phyloP scores from a whole-genome alignment of 1,284 basidiomycete species.

The Termitomyces sp. region DNA sequence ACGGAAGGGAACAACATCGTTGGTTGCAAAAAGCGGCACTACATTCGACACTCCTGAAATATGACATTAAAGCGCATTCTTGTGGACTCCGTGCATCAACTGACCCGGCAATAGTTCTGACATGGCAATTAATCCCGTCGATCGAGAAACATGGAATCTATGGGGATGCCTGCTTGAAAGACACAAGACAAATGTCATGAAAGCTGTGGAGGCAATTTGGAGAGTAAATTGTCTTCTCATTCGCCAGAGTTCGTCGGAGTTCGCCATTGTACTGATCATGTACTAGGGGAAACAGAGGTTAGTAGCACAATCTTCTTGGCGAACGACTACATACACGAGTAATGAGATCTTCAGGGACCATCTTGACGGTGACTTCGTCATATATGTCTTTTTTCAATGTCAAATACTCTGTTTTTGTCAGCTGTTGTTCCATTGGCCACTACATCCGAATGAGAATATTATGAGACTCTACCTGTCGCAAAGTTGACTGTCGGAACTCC shows the following conservation, averaged over 20 bases:
- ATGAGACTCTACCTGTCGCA: constrained; percentile 38
- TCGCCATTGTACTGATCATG: constrained; percentile 83
- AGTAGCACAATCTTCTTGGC: constrained; percentile 2
- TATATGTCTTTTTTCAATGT: constrained; percentile 84
- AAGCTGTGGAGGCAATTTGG: constrained; percentile 85
- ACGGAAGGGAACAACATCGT: constrained; percentile 93
- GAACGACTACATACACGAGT: constrained; percentile 55
- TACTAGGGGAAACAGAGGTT: constrained; percentile 51
- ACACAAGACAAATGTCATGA: constrained; percentile 90
- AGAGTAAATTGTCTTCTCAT: constrained; percentile 97
- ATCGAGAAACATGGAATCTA: constrained; percentile 85
- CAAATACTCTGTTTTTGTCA: constrained; percentile 65
- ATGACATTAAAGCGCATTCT: constrained; percentile 5
- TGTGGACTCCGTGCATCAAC: constrained; percentile 17
- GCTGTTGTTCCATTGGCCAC: constrained; percentile 28
- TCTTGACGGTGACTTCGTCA: constrained; percentile 87
- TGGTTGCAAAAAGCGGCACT: constrained; percentile 67
- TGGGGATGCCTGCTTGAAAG: constrained; percentile 81
- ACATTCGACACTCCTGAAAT: constrained; percentile 32
- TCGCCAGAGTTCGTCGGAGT: constrained; percentile 88
- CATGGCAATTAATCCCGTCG: constrained; percentile 89
- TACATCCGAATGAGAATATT: neutral
- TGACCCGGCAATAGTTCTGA: constrained; percentile 83
- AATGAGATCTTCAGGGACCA: constrained; percentile 88
- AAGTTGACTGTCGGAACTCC: constrained; percentile 50